phyloP scores from a whole-genome alignment of 1,139 yeast species.

The Blastobotrys malaysiensis region DNA sequence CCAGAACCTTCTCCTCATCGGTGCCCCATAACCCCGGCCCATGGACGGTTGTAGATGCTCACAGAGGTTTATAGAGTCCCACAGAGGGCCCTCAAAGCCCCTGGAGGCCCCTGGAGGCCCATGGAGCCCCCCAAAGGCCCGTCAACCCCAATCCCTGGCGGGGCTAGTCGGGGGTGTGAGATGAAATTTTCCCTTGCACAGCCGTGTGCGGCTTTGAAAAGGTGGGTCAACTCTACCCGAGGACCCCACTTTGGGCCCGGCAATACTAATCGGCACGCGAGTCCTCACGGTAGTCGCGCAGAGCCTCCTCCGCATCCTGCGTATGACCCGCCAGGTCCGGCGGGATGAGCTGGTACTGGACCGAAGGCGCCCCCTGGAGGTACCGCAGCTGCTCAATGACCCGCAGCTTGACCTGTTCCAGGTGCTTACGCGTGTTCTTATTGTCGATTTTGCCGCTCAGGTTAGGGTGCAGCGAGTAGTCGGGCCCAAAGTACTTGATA shows the following conservation, averaged over 20 bases:
- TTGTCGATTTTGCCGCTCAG: slow-evolving; percentile 85
- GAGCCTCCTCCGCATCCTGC: slow-evolving; percentile 53
- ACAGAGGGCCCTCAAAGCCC: too few species aligned
- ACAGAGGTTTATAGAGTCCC: too few species aligned
- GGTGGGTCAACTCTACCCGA: not conserved
- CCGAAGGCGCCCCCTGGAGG: slow-evolving; percentile 89
- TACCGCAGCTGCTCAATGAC: slow-evolving; percentile 78
- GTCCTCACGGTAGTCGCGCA: slow-evolving; percentile 23
- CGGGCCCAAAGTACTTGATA: slow-evolving; percentile 88
- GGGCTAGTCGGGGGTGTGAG: too few species aligned
- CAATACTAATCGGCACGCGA: not conserved
- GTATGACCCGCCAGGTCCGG: slow-evolving; percentile 72
- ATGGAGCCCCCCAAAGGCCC: too few species aligned
- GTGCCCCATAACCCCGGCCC: too few species aligned
- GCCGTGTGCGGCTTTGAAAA: not conserved
- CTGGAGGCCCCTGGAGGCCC: too few species aligned
- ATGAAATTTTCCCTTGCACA: not conserved
- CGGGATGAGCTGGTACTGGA: slow-evolving; percentile 84
- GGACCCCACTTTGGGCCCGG: not conserved
- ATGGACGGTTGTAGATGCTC: too few species aligned
- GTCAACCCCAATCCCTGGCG: too few species aligned
- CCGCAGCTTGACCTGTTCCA: slow-evolving; percentile 72
- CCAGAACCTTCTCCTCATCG: not conserved
- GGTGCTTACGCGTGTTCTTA: slow-evolving; percentile 75
- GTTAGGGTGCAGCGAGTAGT: slow-evolving; percentile 82